These are phyloP conservation scores for Ligustrum vulgare DNA, from an alignment of 257 asterid genomes.

Conservation along the genomic window DNA sequence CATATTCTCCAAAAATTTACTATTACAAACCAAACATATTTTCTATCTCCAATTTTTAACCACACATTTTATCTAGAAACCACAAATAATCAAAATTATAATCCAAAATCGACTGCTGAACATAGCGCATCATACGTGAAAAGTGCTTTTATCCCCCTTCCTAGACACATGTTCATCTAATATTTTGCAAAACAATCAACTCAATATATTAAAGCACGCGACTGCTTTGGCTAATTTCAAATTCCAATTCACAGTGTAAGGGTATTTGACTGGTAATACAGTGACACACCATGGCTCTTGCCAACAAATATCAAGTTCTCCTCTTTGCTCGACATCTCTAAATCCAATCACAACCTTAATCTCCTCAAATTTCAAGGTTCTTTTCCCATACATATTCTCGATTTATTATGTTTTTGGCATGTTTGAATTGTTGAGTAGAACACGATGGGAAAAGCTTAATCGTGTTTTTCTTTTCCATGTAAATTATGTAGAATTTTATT, in stretches of 20 bases:
- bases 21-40: too few species aligned
- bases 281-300: conserved; percentile 30
- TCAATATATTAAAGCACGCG: too few species aligned
- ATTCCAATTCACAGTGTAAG: conserved; percentile 6
- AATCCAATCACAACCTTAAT: conserved; percentile 51
- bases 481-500: not conserved
- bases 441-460: not conserved
- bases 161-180: too few species aligned
- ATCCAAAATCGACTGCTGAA: too few species aligned
- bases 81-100: too few species aligned
- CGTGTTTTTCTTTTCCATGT: not conserved
- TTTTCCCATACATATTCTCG: not conserved
- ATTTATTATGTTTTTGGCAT: not conserved
- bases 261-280: not conserved
- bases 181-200: too few species aligned
- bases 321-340: conserved; percentile 76
- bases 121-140: too few species aligned
- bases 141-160: too few species aligned
- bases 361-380: conserved; percentile 60
- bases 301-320: conserved; percentile 66
- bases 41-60: too few species aligned
- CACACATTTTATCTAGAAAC: too few species aligned
- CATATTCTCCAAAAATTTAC: too few species aligned
- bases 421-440: not conserved
- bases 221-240: too few species aligned